phyloP scores from a whole-genome alignment of 306 rosid genomes.

The Hylodesmum podocarpum region DNA sequence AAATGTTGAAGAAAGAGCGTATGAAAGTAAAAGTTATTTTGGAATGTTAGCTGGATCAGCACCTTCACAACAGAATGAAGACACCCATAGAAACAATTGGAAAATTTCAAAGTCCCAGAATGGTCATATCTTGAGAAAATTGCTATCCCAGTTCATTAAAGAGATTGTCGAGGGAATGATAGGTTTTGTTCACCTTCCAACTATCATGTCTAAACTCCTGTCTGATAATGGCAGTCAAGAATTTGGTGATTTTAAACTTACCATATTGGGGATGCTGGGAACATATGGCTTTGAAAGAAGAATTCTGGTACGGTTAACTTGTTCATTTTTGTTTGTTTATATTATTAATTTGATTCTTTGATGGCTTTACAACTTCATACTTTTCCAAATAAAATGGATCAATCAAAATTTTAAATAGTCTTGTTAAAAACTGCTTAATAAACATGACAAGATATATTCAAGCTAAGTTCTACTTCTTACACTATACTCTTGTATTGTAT shows the following conservation, averaged over 20 bases:
- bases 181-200: constrained; percentile 91
- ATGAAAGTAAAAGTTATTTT: constrained; percentile 47
- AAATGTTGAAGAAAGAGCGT: constrained; percentile 36
- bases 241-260: constrained; percentile 91
- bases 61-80: constrained; percentile 48
- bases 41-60: constrained; percentile 42
- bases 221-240: constrained; percentile 93
- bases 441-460: constrained; percentile 18
- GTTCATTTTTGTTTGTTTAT: neutral
- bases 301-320: constrained; percentile 71
- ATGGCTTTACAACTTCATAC: constrained; percentile 22
- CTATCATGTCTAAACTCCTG: constrained; percentile 92
- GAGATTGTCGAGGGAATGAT: constrained; percentile 98
- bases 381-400: neutral
- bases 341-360: constrained; percentile 7
- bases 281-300: constrained; percentile 94
- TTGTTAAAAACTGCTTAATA: neutral
- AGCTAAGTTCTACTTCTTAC: neutral
- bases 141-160: constrained; percentile 83
- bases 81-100: constrained; percentile 62
- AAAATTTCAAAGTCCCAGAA: constrained; percentile 61
- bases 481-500: neutral
- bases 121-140: constrained; percentile 63
- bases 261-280: constrained; percentile 95
- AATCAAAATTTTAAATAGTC: constrained; percentile 13